These are phyloP conservation scores for Scenedesmus sp. DNA, from an alignment of 163 green algal genomes.

Conservation along the genomic window DNA sequence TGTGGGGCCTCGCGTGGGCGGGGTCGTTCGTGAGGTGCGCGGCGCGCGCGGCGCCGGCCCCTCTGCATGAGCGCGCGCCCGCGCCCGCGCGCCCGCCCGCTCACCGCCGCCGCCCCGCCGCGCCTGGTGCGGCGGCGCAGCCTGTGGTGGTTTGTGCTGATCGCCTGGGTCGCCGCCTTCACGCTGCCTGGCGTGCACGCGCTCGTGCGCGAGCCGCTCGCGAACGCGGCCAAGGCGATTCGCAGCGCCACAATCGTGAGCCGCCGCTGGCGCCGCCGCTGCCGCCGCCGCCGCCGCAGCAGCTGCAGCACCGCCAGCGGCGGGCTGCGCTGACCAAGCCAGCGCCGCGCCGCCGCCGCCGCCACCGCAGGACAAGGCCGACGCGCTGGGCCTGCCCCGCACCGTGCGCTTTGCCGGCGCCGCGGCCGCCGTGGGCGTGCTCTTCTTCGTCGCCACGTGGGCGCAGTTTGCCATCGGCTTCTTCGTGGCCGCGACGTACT, in stretches of 20 bases:
- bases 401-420: slow-evolving; percentile 18
- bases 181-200: slow-evolving; percentile 20
- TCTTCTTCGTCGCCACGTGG: slow-evolving; percentile 24
- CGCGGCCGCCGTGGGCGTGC: neutral
- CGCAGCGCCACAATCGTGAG: neutral
- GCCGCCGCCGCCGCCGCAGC: neutral
- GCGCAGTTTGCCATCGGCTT: slow-evolving; percentile 13
- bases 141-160: slow-evolving; percentile 30
- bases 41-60: too few species aligned
- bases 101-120: neutral
- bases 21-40: slow-evolving; percentile 23
- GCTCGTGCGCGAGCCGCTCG: neutral
- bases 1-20: slow-evolving; percentile 24
- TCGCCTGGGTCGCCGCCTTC: slow-evolving; percentile 34
- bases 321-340: neutral
- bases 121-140: too few species aligned
- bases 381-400: slow-evolving; percentile 33
- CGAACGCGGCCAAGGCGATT: too few species aligned
- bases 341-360: neutral
- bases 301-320: neutral
- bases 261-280: neutral
- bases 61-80: too few species aligned
- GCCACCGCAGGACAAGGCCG: slow-evolving; percentile 32
- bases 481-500: slow-evolving; percentile 42
- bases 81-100: too few species aligned